phyloP scores from a whole-genome alignment of 306 rosid species.

The Lotus japonicus region DNA sequence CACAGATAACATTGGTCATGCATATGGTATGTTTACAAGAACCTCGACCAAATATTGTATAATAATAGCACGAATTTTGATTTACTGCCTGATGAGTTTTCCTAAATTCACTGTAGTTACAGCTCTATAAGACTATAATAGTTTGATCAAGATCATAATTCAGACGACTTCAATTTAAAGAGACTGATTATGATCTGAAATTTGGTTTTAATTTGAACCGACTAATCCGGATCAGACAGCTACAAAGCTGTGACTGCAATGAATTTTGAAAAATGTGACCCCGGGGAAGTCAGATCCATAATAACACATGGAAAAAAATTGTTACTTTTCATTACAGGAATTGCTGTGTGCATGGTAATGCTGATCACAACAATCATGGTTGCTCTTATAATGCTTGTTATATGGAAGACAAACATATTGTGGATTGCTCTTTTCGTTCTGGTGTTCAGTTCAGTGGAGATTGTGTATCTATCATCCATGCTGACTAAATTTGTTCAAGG shows the following conservation, averaged over 20 bases:
- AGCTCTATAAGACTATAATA: too few species aligned
- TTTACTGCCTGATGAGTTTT: too few species aligned
- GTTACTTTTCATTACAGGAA: conserved; percentile 19
- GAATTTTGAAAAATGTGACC: too few species aligned
- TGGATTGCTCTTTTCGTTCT: conserved; percentile 34
- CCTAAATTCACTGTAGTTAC: too few species aligned
- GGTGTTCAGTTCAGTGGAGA: conserved; percentile 32
- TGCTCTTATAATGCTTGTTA: conserved; percentile 42
- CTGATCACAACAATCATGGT: conserved; percentile 44
- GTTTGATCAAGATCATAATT: too few species aligned
- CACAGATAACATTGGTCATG: conserved; percentile 47
- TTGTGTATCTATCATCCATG: conserved; percentile 31
- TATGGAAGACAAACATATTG: conserved; percentile 56
- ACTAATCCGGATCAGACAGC: too few species aligned
- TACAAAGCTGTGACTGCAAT: too few species aligned
- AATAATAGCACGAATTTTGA: not conserved
- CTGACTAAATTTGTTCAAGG: conserved; percentile 47
- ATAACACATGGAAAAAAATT: not conserved
- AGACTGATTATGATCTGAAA: too few species aligned
- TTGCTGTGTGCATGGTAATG: conserved; percentile 51
- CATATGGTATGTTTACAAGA: conserved; percentile 35
- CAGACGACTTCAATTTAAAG: too few species aligned
- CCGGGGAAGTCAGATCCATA: too few species aligned
- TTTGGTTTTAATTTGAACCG: too few species aligned
- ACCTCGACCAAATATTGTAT: not conserved